Percentiles rank a stretch among this genome's conserved stretches.
Evolutionary conservation across 1,139 yeast genomes (phyloP).

Genomic region (Yamadazyma atlantica): DNA sequence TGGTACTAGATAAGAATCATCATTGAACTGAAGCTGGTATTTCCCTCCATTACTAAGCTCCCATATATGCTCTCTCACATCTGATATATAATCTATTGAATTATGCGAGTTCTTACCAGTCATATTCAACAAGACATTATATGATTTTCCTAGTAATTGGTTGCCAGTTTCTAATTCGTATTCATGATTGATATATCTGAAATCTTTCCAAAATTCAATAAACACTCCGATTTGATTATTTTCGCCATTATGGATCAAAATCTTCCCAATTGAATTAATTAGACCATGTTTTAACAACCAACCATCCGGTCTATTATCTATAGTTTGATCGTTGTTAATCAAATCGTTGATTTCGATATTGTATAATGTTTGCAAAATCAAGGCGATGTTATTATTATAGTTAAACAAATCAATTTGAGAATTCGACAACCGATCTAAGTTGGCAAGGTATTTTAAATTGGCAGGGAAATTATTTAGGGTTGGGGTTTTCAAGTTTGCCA

Average conservation of each 20-base stretch:
- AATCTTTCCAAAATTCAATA: constrained; percentile 39
- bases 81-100: constrained; percentile 17
- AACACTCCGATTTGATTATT: constrained; percentile 32
- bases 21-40: constrained; percentile 15
- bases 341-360: constrained; percentile 16
- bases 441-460: constrained; percentile 38
- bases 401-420: constrained; percentile 32
- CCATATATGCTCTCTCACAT: constrained; percentile 20
- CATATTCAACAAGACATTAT: constrained; percentile 12
- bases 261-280: constrained; percentile 27
- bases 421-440: constrained; percentile 35
- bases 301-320: constrained; percentile 10
- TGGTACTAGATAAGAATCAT: constrained; percentile 11
- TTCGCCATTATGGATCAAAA: constrained; percentile 25
- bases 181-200: constrained; percentile 28
- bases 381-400: constrained; percentile 32
- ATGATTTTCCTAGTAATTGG: constrained; percentile 10
- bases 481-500: constrained; percentile 23
- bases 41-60: constrained; percentile 10
- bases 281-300: constrained; percentile 26
- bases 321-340: not conserved
- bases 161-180: constrained; percentile 6
- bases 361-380: constrained; percentile 26
- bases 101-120: constrained; percentile 7
- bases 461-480: constrained; percentile 32